Conservation (phyloP, 1,284 basidiomycete species). For the Ustilago cynodontis region DNA sequence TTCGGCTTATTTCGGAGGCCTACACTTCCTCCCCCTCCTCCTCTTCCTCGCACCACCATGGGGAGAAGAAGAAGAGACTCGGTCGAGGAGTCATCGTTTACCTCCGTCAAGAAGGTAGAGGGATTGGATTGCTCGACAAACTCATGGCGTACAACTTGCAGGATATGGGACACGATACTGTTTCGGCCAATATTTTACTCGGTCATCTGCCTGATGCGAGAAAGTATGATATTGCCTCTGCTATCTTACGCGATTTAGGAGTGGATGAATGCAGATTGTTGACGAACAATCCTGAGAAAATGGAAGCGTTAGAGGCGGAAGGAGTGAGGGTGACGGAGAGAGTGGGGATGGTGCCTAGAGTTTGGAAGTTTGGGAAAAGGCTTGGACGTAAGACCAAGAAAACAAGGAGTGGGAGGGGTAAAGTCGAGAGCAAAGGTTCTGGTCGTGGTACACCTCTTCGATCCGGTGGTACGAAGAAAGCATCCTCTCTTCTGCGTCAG, state of each 20-base stretch:
- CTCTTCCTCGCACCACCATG: slow-evolving; percentile 56
- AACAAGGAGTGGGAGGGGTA: slow-evolving; percentile 1
- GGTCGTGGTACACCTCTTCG: neutral
- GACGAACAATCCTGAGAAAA: slow-evolving; percentile 99
- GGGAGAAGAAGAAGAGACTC: slow-evolving; percentile 8
- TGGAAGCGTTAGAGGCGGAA: slow-evolving; percentile 85
- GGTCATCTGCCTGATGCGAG: slow-evolving; percentile 95
- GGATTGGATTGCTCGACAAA: slow-evolving; percentile 95
- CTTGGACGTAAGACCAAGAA: slow-evolving; percentile 27
- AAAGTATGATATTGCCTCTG: slow-evolving; percentile 89
- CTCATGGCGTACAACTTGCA: slow-evolving; percentile 98
- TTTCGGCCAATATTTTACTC: slow-evolving; percentile 94
- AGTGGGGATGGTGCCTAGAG: slow-evolving; percentile 92
- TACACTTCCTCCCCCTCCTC: slow-evolving; percentile 71
- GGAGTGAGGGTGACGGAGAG: slow-evolving; percentile 85
- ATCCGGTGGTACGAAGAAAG: slow-evolving; percentile 1
- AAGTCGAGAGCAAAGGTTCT: neutral
- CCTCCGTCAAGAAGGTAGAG: slow-evolving; percentile 97
- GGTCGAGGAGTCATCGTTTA: slow-evolving; percentile 88
- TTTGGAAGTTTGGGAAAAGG: slow-evolving; percentile 76
- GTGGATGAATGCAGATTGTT: slow-evolving; percentile 80
- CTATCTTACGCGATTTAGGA: slow-evolving; percentile 88
- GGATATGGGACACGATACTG: slow-evolving; percentile 97
- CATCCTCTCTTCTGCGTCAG: slow-evolving; percentile 26
- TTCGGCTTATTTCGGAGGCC: slow-evolving; percentile 80